Base-by-base conservation (phyloP, 352 stramenopile species). In the Phytopythium cucurbitacearum region DNA sequence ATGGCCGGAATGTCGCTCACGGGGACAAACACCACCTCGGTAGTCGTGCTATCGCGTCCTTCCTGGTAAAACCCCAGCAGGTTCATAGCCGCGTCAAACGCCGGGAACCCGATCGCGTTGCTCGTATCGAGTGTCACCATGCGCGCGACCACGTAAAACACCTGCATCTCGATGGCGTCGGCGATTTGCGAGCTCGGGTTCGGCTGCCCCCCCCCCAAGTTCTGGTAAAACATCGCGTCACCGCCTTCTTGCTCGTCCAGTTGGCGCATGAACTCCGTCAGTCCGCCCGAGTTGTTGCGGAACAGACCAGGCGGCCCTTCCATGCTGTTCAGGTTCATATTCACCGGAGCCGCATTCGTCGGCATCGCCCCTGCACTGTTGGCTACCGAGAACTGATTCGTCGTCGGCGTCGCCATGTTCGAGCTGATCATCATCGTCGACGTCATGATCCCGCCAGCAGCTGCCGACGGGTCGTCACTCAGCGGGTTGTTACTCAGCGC, bases 61-160 rank as follows among this genome's bases (percentile, higher is more conserved):
- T 93, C 82, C 57, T 91, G 79, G 59, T 93, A 93, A 48, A 93
- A 93, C 2, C 82, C 82, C 10, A 93, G 71, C 49, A 93, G 46
- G 44, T 88, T 87, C 69, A 80, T 80, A 33, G 48, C 57, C 5
- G 65, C 58, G 37, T 93, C 82, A 57, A 91, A 93, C 8, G 82
- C 82, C 12, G 82, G 80, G 53, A 93, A 91, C 10, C 82, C 82
- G 46, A 89, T 89, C 12, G 77, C 67, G 47, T 82, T 87, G 50
- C 68, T 89, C 16, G 73, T 58, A 53, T 86, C 77, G 9, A 93
- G 61, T 21, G 78, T 86, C 38, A 87, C 77, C 80, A 90, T 91
- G 9, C 76, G 66, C 40, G 82, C 82, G 3, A 93, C 60, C 4
- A 93, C 82, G 43, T 86, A 91, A 48, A 74, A 93, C 51, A 93